phyloP scores from a whole-genome alignment of 2,329 filamentous ascomycete genomes.

The Domatiomyces globalis region DNA sequence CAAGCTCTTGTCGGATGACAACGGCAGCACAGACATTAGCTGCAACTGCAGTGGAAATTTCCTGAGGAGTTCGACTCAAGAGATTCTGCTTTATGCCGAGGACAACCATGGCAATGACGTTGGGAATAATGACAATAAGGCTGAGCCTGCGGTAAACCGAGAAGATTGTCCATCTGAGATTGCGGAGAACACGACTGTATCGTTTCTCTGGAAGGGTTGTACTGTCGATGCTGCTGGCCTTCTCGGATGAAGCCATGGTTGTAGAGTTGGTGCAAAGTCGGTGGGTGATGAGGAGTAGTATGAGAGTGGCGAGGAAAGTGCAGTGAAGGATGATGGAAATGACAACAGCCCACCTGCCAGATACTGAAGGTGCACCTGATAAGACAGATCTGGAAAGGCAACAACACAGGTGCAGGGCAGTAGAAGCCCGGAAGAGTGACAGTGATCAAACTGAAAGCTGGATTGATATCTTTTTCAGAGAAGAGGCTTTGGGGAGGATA shows the following conservation, averaged over 20 bases:
- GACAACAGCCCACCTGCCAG: not conserved
- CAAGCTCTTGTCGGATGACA: constrained; percentile 37
- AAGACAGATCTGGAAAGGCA: not conserved
- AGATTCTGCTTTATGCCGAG: constrained; percentile 24
- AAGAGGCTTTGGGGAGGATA: not conserved
- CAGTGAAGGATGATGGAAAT: not conserved
- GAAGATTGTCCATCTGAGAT: constrained; percentile 25
- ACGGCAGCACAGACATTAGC: constrained; percentile 35
- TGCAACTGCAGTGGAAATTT: constrained; percentile 29
- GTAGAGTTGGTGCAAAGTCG: not conserved
- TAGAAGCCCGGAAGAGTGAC: not conserved
- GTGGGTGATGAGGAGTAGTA: not conserved
- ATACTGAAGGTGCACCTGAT: not conserved
- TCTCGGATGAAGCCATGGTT: not conserved
- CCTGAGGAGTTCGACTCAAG: constrained; percentile 17
- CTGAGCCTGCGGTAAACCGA: constrained; percentile 32
- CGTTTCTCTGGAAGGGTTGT: constrained; percentile 14
- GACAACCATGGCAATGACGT: constrained; percentile 25
- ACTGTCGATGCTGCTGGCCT: not conserved
- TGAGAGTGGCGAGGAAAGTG: not conserved
- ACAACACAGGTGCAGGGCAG: not conserved
- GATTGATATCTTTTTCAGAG: not conserved
- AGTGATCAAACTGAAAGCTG: not conserved
- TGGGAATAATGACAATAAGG: constrained; percentile 27
- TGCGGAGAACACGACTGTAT: constrained; percentile 19